phyloP scores from a whole-genome alignment of 129 eudicot species.

The Tanacetum coccineum region DNA sequence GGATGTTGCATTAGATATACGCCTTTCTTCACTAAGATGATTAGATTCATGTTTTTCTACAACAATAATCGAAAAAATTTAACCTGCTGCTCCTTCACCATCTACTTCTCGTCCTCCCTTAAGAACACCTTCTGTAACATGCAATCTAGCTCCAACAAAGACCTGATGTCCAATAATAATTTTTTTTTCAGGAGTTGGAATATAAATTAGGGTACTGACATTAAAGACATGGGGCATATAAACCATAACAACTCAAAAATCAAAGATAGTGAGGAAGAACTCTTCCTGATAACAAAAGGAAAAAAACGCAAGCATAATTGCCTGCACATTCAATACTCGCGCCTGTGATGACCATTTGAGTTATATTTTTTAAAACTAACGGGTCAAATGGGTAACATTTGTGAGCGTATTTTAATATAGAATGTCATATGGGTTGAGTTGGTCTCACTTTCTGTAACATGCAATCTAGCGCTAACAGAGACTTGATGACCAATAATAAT shows the following conservation, averaged over 20 bases:
- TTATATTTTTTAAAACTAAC: background rate
- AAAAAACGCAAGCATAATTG: background rate
- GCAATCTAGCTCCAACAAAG: conserved; percentile 96
- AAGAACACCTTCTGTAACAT: conserved; percentile 90
- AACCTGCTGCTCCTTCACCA: no score
- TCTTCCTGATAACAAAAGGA: background rate
- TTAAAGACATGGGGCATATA: background rate
- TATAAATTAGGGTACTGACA: background rate
- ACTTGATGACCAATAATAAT: conserved; percentile 47
- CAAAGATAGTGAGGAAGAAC: background rate
- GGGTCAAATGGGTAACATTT: no score
- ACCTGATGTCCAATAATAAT: conserved; percentile 48
- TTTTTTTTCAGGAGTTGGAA: background rate
- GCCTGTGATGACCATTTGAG: background rate
- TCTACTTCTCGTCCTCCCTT: conserved; percentile 88
- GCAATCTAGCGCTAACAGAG: conserved; percentile 95
- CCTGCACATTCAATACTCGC: background rate
- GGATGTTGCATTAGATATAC: no score
- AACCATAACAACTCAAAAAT: background rate
- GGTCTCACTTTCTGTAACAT: conserved; percentile 40
- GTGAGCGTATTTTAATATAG: no score
- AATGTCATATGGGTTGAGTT: no score
- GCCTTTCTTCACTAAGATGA: no score
- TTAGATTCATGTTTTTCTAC: no score
- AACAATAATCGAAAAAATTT: no score